Evolutionary conservation across 2,329 filamentous ascomycete genomes (phyloP), one percentile per base, ranked within the genome.

Genomic region (Aspergillus amoenus): DNA sequence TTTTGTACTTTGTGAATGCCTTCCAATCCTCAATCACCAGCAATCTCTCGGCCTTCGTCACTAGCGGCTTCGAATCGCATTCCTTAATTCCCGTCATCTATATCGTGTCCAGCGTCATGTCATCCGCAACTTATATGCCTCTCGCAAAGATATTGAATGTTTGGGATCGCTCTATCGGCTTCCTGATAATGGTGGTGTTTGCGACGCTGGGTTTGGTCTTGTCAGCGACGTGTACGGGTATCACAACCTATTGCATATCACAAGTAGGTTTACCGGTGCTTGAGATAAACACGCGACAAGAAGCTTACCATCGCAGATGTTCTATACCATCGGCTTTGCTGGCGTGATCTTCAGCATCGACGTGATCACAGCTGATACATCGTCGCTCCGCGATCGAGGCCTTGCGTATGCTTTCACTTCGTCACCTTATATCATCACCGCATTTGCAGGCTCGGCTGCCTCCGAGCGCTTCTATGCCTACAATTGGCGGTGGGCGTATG

Each of bases 401-500:
- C 76, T 89, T 46, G 82, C 85, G 56, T 82, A 83, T 56, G 85
- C 85, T 1, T 82, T 87, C 60, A 80, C 82, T n/a, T 79, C 76
- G 4, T 86, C 85, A 0, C 86, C 87, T 2, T 86, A 84, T 62
- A 84, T 89, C 58, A 81, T 83, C 66, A 86, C 85, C 3, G 82
- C 83, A 0, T 89, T 83, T 67, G 77, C 83, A 47, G 81, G 84
- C 8, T 78, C 83, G 39, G 79, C 85, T 41, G 81, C 81, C 0
- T 72, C 82, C 18, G 73, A 75, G 1, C 83, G 85, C 63, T 73
- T 58, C 27, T 54, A 54, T 39, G 45, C 79, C 0, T 75, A 78
- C 30, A 82, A 79, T 52, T 88, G 82, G 81, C 79, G 83, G 18
- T 89, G 86, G 86, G 84, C 78, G 0, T 88, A 84, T 62, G 86